Base-by-base conservation (phyloP, 208 protist genomes). In the Willaertia magna region DNA sequence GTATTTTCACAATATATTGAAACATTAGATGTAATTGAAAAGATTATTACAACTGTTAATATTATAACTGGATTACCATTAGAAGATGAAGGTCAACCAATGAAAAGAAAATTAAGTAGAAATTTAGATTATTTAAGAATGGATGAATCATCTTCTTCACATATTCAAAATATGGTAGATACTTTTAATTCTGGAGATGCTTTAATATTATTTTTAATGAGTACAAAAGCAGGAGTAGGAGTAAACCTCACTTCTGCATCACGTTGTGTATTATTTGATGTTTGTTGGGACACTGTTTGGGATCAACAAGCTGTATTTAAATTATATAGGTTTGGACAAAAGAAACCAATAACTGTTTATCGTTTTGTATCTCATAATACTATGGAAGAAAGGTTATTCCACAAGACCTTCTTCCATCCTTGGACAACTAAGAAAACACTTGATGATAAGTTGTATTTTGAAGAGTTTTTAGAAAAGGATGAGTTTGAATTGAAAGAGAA, bases 181-280 rank as follows among this genome's bases (percentile, higher is more conserved):
- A 74, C 91, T 22, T 96, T 97, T 55, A 91, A 93, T 39, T 85
- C 79, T 0, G 89, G 90, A 51, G 22, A 86, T 59, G 67, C 2
- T 88, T 79, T 12, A 79, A 0, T 51, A 43, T 90, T 97, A 46
- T 92, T 98, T 44, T 87, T 98, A 30, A 94, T 96, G 86, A 96
- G 93, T n/a, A 96, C 95, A 26, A 91, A 90, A 26, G 97, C 95
- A 0, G 95, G 96, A 26, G 90, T 97, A 11, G 96, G 96, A 43
- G 93, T 99, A 85, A 97, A 98, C 75, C 89, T 98, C 2, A 90
- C 88, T 7, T 89, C 91, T 0, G 97, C 96, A 18, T 96, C 95
- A 86, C 93, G 95, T 87, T 97, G 97, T 84, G 93, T 98, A 46
- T 82, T 99, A 40, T 94, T 98, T 84, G 97, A 99, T 85, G 92